Conservation (phyloP, 2,329 filamentous ascomycete species). For the Monilinia aucupariae region DNA sequence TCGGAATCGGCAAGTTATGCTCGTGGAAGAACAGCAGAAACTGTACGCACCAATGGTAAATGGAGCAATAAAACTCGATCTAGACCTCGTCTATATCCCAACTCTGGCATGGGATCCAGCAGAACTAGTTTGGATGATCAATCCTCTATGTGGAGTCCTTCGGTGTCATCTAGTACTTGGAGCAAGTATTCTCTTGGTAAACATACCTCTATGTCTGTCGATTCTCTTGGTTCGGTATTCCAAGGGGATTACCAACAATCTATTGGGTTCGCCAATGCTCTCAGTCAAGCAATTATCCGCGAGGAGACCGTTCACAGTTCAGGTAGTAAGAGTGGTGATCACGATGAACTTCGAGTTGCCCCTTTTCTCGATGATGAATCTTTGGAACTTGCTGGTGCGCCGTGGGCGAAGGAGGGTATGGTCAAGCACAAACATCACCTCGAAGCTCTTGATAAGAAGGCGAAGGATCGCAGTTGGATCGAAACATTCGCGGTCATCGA, state of each 20-base stretch:
- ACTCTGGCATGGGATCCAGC: constrained; percentile 80
- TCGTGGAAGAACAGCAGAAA: constrained; percentile 63
- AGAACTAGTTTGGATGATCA: constrained; percentile 91
- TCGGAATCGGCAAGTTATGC: constrained; percentile 70
- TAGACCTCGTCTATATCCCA: constrained; percentile 66
- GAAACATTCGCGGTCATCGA: constrained; percentile 96
- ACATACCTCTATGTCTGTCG: constrained; percentile 84
- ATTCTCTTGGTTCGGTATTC: constrained; percentile 76
- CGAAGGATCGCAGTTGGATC: constrained; percentile 89
- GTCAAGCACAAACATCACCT: constrained; percentile 95
- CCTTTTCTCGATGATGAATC: constrained; percentile 87
- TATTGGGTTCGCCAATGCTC: constrained; percentile 93
- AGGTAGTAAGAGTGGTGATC: constrained; percentile 33
- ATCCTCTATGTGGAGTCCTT: constrained; percentile 84
- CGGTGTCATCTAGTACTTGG: constrained; percentile 79
- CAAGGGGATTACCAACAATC: constrained; percentile 87
- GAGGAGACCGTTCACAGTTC: constrained; percentile 63
- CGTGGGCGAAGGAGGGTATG: constrained; percentile 96
- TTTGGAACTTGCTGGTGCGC: constrained; percentile 85
- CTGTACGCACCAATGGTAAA: constrained; percentile 43
- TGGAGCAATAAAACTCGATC: constrained; percentile 87
- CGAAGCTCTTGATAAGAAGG: constrained; percentile 82
- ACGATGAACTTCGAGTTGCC: constrained; percentile 41
- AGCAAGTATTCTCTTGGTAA: constrained; percentile 90
- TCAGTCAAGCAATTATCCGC: constrained; percentile 93